Conservation (phyloP, 2,329 filamentous ascomycete genomes). For the Microsporum canis region DNA sequence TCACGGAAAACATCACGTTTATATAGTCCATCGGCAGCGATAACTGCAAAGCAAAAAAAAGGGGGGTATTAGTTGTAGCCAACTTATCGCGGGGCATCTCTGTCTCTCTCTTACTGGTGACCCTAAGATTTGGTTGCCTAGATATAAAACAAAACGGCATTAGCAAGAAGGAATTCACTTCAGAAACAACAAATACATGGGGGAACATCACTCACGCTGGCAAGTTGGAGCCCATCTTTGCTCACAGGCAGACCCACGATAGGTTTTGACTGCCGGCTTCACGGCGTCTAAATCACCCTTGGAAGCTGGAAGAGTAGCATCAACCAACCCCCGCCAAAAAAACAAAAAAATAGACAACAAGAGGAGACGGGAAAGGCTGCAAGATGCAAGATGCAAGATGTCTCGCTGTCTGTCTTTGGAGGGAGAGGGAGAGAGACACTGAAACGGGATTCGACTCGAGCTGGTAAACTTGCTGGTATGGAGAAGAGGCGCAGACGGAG, state of each 20-base stretch:
- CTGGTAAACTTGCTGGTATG: not conserved
- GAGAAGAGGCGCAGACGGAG: slow-evolving; percentile 1
- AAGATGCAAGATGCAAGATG: not conserved
- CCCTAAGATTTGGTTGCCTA: slow-evolving; percentile 76
- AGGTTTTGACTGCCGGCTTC: slow-evolving; percentile 1
- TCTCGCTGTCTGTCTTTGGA: not conserved
- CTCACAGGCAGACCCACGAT: not conserved
- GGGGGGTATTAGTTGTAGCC: not conserved
- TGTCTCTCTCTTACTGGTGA: slow-evolving; percentile 59
- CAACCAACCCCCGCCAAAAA: not conserved
- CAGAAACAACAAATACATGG: too few relatives aligned
- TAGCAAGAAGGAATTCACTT: not conserved
- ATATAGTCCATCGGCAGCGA: slow-evolving; percentile 95
- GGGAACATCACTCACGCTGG: slow-evolving; percentile 44
- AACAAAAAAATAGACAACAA: not conserved
- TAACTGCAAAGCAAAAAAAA: slow-evolving; percentile 45
- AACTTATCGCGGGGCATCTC: not conserved
- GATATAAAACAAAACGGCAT: not conserved
- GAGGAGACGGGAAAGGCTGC: not conserved
- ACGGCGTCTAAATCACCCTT: slow-evolving; percentile 2
- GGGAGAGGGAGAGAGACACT: not conserved
- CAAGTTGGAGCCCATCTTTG: slow-evolving; percentile 47
- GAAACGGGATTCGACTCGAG: not conserved
- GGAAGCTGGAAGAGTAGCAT: not conserved
- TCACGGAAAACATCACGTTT: slow-evolving; percentile 98